Base-by-base conservation (phyloP, 768 basidiomycete genomes). In the Trametopsis cervina region DNA sequence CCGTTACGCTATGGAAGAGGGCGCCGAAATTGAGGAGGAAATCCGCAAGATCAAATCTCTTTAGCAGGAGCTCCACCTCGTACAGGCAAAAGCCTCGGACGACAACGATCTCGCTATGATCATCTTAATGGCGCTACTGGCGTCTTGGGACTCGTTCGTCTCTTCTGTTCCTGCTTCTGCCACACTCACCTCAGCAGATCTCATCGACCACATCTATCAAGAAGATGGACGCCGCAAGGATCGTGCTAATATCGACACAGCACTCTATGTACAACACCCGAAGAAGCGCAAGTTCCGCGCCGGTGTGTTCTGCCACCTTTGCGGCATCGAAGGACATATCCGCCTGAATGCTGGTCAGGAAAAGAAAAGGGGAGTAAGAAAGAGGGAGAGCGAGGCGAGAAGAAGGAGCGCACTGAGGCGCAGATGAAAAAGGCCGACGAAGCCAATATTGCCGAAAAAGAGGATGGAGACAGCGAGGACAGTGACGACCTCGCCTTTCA, bases 311-410 rank as follows among this genome's bases (percentile, higher is more conserved):
- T 49, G 48, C 21, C 48, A 49, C 42, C 7, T 18, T 17, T 49
- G 48, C 41, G 27, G 27, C n/a, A 49, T 42, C 4, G 48, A 49
- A 43, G 48, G 48, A 6, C 48, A 49, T 21, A 18, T 42, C 27
- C 12, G 35, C 15, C 40, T 20, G 48, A 43, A n/a, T 49, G 48
- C 21, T 40, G 48, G 5, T 26, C 40, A 15, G 10, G 22, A 65
- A 33, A 33, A 33, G 29, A 15, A 33, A 33, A 33, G 15, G 15
- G 29, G 29, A 33, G n/a, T n/a, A 33, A 33, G 29, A 33, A 33
- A 33, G 29, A 33, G 29, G 15, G 15, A 33, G 29, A 33, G 29
- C 7, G 15, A 33, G 29, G 15, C 15, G 15, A 33, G 29, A 33
- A 33, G 15, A 15, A 15, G 29, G 29, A 33, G 7, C 24, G 5